Conservation (phyloP, 2,329 filamentous ascomycete species). For the Fusarium lateritium region DNA sequence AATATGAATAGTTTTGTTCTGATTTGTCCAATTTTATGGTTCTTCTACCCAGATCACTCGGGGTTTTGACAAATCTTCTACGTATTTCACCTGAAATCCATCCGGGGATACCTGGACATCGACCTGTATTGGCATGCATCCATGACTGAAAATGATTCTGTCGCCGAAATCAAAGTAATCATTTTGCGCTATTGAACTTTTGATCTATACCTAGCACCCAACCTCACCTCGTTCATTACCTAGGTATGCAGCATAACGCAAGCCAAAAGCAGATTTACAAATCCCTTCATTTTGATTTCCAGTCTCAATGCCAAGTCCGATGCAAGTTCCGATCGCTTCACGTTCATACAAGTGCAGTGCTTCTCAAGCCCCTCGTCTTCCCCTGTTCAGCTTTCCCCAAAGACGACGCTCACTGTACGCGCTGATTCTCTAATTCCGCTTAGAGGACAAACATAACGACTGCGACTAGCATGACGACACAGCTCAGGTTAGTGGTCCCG, state of each 20-base stretch:
- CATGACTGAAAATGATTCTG: not conserved
- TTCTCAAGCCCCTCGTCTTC: conserved; percentile 1
- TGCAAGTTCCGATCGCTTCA: conserved; percentile 19
- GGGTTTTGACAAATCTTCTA: no score
- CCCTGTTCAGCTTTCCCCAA: not conserved
- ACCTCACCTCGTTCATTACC: conserved; percentile 44
- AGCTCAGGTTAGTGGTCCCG: conserved; percentile 53
- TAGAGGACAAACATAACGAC: conserved; percentile 55
- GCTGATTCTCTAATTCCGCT: conserved; percentile 8
- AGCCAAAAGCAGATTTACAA: conserved; percentile 44
- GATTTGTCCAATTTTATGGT: no score
- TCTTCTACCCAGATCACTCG: no score
- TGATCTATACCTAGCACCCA: conserved; percentile 41
- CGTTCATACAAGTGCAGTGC: conserved; percentile 22
- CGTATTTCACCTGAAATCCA: no score
- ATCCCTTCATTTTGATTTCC: conserved; percentile 42
- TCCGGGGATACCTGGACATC: no score
- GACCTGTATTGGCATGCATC: not conserved
- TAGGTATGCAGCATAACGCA: conserved; percentile 43
- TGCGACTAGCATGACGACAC: conserved; percentile 56
- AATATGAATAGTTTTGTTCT: no score
- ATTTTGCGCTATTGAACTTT: conserved; percentile 34
- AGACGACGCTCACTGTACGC: not conserved
- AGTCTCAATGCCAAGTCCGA: conserved; percentile 45
- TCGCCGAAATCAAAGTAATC: not conserved